These are phyloP conservation scores for Neurospora intermedia DNA, from an alignment of 495 filamentous ascomycete genomes.

Conservation along the genomic window DNA sequence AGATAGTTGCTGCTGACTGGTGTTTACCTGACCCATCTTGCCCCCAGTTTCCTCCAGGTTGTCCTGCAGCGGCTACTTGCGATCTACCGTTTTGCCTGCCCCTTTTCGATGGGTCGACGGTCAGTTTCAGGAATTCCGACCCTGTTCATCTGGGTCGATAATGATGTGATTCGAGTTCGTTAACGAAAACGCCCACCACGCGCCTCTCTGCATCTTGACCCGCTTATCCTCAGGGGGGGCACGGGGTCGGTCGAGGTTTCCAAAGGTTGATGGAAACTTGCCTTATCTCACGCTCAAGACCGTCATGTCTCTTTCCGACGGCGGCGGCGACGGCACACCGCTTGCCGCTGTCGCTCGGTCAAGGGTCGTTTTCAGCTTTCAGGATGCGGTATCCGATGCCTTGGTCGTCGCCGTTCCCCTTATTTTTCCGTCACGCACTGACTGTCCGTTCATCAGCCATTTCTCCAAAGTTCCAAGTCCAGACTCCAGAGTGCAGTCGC, in stretches of 20 bases:
- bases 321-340: background rate
- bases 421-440: background rate
- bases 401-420: background rate
- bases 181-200: background rate
- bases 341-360: background rate
- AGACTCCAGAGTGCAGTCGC: background rate
- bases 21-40: background rate
- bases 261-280: background rate
- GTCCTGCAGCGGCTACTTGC: background rate
- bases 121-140: background rate
- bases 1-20: background rate
- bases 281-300: background rate
- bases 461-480: background rate
- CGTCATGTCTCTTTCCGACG: background rate
- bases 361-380: background rate
- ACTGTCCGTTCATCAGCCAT: background rate
- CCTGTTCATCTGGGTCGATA: background rate
- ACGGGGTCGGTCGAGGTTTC: background rate
- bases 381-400: background rate
- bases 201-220: background rate
- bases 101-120: background rate
- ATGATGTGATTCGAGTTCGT: background rate
- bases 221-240: background rate
- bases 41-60: background rate
- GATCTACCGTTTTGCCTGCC: background rate